Conservation (phyloP, 2,329 filamentous ascomycete genomes). For the Triangularia verruculosa region DNA sequence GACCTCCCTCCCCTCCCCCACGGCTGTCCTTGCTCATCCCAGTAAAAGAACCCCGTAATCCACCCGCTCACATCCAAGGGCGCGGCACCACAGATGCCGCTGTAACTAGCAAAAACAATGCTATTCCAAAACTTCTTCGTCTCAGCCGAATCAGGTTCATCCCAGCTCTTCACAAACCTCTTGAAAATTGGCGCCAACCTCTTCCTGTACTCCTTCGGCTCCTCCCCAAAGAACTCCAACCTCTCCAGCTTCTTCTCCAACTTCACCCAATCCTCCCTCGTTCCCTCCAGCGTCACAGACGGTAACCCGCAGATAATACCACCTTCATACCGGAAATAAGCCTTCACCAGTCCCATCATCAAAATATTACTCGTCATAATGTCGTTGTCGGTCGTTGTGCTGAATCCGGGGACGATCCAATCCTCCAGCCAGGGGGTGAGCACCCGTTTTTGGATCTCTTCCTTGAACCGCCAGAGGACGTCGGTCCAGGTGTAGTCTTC, state of each 20-base stretch:
- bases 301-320: slow-evolving; percentile 43
- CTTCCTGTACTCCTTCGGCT: slow-evolving; percentile 39
- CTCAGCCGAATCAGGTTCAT: slow-evolving; percentile 35
- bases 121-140: slow-evolving; percentile 42
- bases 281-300: slow-evolving; percentile 40
- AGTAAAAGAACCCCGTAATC: slow-evolving; percentile 49
- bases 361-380: slow-evolving; percentile 41
- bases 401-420: slow-evolving; percentile 45
- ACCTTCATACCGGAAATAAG: slow-evolving; percentile 38
- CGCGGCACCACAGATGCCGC: slow-evolving; percentile 31
- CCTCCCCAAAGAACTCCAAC: slow-evolving; percentile 42
- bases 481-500: slow-evolving; percentile 26
- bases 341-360: slow-evolving; percentile 45
- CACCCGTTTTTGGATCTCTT: slow-evolving; percentile 40
- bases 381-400: slow-evolving; percentile 39
- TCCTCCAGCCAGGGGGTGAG: slow-evolving; percentile 40
- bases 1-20: slow-evolving; percentile 18
- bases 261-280: slow-evolving; percentile 38
- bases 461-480: slow-evolving; percentile 34
- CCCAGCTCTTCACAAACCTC: slow-evolving; percentile 45
- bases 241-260: slow-evolving; percentile 43
- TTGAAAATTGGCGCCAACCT: slow-evolving; percentile 44
- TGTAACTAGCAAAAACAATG: slow-evolving; percentile 37
- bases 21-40: slow-evolving; percentile 36
- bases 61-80: slow-evolving; percentile 45